A percentile compares a stretch with the other conserved stretches of the same genome.
Evolutionary conservation across 371 early-diverging fungal species (phyloP).

Genomic region (Rhizopus delemar): DNA sequence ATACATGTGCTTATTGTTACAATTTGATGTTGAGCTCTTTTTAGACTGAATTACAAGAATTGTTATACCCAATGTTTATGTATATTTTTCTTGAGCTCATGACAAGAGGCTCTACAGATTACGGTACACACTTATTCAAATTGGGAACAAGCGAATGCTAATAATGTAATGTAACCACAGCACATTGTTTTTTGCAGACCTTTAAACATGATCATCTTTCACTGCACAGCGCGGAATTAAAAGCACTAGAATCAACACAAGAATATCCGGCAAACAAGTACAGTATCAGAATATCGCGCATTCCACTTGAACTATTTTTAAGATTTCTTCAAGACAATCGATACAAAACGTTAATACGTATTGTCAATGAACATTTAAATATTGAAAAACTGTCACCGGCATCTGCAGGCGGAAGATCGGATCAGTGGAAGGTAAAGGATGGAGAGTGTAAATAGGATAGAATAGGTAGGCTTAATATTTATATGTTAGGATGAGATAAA

Average conservation of each 20-base stretch:
- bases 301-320: slow-evolving; percentile 92
- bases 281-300: slow-evolving; percentile 82
- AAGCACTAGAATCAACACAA: slow-evolving; percentile 61
- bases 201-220: slow-evolving; percentile 79
- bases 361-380: slow-evolving; percentile 94
- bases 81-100: slow-evolving; percentile 94
- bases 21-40: not conserved
- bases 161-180: slow-evolving; percentile 8
- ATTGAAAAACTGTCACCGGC: slow-evolving; percentile 60
- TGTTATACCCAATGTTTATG: slow-evolving; percentile 94
- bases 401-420: slow-evolving; percentile 24
- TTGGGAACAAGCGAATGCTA: too few relatives aligned
- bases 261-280: slow-evolving; percentile 93
- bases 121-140: slow-evolving; percentile 56
- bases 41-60: slow-evolving; percentile 81
- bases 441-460: not conserved
- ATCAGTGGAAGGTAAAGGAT: not conserved
- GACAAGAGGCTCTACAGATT: slow-evolving; percentile 53
- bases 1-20: not conserved
- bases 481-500: not conserved
- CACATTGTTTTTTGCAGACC: slow-evolving; percentile 70
- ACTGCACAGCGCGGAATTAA: slow-evolving; percentile 70
- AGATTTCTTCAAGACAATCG: slow-evolving; percentile 93
- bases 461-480: not conserved
- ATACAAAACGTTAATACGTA: slow-evolving; percentile 81